Evolutionary conservation across 2,329 filamentous ascomycete genomes (phyloP).

Genomic region (Malbranchea zuffiana): DNA sequence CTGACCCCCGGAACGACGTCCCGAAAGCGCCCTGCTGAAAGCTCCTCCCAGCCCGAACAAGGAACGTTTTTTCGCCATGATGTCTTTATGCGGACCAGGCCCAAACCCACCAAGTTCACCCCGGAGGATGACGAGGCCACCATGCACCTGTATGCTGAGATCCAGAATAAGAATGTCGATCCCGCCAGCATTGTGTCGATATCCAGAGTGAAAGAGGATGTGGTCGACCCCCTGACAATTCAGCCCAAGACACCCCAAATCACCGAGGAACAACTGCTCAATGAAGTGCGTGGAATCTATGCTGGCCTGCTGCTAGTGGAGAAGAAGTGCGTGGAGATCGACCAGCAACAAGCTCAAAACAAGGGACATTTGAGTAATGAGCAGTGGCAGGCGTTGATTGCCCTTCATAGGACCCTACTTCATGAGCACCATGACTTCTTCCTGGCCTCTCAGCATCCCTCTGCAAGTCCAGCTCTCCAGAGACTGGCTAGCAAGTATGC

Average conservation of each 20-base stretch:
- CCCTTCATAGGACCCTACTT: slow-evolving; percentile 66
- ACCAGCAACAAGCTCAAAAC: slow-evolving; percentile 48
- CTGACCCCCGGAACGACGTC: slow-evolving; percentile 5
- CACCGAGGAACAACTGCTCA: slow-evolving; percentile 64
- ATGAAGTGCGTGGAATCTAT: slow-evolving; percentile 57
- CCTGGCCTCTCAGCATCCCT: slow-evolving; percentile 74
- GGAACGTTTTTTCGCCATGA: too few species aligned
- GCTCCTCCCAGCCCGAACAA: too few species aligned
- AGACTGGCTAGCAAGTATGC: slow-evolving; percentile 67
- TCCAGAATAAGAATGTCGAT: too few species aligned
- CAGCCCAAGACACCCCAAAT: slow-evolving; percentile 59
- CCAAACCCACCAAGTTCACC: slow-evolving; percentile 4
- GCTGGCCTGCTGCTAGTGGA: slow-evolving; percentile 78
- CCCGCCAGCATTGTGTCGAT: too few species aligned
- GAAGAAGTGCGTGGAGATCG: slow-evolving; percentile 73
- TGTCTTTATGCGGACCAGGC: background rate
- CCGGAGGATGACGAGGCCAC: slow-evolving; percentile 9
- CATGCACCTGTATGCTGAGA: slow-evolving; percentile 3
- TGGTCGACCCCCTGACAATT: slow-evolving; percentile 7
- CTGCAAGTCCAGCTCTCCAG: slow-evolving; percentile 56
- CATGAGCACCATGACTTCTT: slow-evolving; percentile 83
- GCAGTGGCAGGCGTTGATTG: slow-evolving; percentile 77
- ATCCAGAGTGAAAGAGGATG: background rate
- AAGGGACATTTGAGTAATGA: slow-evolving; percentile 48
- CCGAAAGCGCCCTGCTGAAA: slow-evolving; percentile 6